Evolutionary conservation across 2,329 filamentous ascomycete species (phyloP).

Genomic region (Aureobasidium leucospermi): DNA sequence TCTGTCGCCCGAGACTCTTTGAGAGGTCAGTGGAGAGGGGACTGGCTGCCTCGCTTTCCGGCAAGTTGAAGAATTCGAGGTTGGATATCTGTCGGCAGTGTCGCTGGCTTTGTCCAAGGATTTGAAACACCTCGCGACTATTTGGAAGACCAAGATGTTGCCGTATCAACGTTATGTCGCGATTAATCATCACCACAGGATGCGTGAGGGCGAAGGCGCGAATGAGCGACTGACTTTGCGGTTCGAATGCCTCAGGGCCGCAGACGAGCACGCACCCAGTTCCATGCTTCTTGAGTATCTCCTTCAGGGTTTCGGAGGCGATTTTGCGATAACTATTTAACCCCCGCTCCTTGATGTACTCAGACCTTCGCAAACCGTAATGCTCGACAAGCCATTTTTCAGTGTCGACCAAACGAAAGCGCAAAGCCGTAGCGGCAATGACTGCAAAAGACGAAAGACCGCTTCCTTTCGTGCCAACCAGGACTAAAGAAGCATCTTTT

Average conservation of each 20-base stretch:
- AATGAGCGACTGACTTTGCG: conserved; percentile 53
- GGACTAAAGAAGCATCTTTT: conserved; percentile 60
- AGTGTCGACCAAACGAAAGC: conserved; percentile 60
- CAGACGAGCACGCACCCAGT: conserved; percentile 63
- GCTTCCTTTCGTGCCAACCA: conserved; percentile 62
- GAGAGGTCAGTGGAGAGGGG: background rate
- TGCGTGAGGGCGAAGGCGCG: conserved; percentile 56
- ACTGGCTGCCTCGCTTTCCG: conserved; percentile 36
- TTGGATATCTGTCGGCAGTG: conserved; percentile 63
- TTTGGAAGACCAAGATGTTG: conserved; percentile 51
- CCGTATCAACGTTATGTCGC: conserved; percentile 59
- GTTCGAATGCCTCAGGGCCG: conserved; percentile 61
- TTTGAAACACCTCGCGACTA: conserved; percentile 48
- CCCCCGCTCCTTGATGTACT: conserved; percentile 58
- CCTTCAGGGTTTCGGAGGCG: conserved; percentile 55
- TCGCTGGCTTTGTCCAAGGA: conserved; percentile 50
- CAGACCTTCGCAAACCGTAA: conserved; percentile 54
- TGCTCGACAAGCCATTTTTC: conserved; percentile 61
- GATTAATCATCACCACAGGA: conserved; percentile 63
- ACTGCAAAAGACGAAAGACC: conserved; percentile 71
- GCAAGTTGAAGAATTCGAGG: conserved; percentile 69
- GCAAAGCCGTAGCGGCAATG: conserved; percentile 65
- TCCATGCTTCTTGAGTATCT: conserved; percentile 51
- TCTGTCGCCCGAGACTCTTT: background rate
- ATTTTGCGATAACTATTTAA: conserved; percentile 54